A percentile compares a stretch with the other conserved stretches of the same genome.
Conservation (phyloP, 1,284 basidiomycete genomes). For the Polyporus tsugae region DNA sequence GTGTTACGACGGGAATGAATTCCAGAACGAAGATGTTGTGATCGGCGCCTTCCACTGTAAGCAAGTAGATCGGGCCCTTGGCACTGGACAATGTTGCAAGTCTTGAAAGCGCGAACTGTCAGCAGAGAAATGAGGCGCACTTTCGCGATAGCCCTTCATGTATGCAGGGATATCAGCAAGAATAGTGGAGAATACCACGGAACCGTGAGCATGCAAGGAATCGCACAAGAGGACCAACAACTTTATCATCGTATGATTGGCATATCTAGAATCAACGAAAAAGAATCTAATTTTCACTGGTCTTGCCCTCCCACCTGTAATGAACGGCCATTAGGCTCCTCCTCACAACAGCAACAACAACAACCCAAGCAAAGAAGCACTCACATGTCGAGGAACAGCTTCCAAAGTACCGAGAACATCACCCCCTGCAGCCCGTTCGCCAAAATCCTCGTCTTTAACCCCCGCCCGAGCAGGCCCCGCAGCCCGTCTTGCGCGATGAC, state of each 20-base stretch:
- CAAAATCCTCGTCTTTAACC: conserved; percentile 83
- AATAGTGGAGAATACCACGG: too few species aligned
- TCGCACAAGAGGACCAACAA: background rate
- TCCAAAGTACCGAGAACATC: conserved; percentile 88
- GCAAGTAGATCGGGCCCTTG: too few species aligned
- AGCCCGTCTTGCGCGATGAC: conserved; percentile 74
- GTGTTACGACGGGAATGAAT: background rate
- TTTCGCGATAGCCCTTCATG: too few species aligned
- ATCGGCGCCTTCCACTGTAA: too few species aligned
- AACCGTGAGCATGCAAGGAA: too few species aligned
- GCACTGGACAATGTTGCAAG: too few species aligned
- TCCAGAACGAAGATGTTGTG: background rate
- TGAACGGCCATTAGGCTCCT: background rate
- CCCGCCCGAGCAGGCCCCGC: conserved; percentile 78
- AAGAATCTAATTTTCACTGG: conserved; percentile 16
- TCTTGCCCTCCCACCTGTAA: conserved; percentile 47
- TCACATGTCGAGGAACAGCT: conserved; percentile 83
- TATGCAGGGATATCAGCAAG: too few species aligned
- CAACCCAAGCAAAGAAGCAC: conserved; percentile 40
- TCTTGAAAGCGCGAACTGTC: too few species aligned
- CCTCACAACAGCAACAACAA: background rate
- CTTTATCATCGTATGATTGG: background rate
- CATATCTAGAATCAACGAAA: background rate
- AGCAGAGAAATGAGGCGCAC: too few species aligned
- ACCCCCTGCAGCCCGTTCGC: conserved; percentile 90